Percentiles rank a stretch among this genome's conserved stretches.
Evolutionary conservation across 2,329 filamentous ascomycete species (phyloP).

Genomic region (Beauveria sp.): DNA sequence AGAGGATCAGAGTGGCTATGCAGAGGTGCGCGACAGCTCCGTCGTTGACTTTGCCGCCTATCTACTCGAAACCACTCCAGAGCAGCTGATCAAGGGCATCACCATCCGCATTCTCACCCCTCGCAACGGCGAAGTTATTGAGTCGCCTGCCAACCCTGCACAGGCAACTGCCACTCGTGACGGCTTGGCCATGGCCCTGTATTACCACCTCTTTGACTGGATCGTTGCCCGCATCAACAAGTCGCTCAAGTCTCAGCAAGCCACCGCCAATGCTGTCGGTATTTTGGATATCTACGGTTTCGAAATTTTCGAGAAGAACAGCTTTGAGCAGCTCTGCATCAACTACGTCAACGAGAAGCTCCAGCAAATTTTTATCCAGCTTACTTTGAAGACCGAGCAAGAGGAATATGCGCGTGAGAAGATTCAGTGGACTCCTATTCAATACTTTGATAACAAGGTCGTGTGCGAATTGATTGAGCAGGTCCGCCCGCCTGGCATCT

Average conservation of each 20-base stretch:
- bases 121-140: slow-evolving; percentile 57
- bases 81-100: slow-evolving; percentile 75
- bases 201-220: slow-evolving; percentile 97
- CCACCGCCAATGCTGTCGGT: slow-evolving; percentile 77
- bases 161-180: slow-evolving; percentile 85
- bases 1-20: slow-evolving; percentile 85
- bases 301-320: slow-evolving; percentile 98
- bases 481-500: slow-evolving; percentile 80
- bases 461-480: slow-evolving; percentile 97
- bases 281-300: slow-evolving; percentile 99
- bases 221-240: slow-evolving; percentile 89
- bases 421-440: slow-evolving; percentile 98
- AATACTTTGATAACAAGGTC: slow-evolving; percentile 99
- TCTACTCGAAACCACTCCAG: slow-evolving; percentile 76
- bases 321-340: slow-evolving; percentile 97
- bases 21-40: slow-evolving; percentile 77
- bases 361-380: slow-evolving; percentile 97
- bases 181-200: slow-evolving; percentile 89
- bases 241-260: slow-evolving; percentile 71
- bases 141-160: slow-evolving; percentile 74
- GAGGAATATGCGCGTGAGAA: slow-evolving; percentile 94
- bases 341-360: slow-evolving; percentile 99
- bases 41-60: slow-evolving; percentile 94
- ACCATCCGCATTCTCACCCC: slow-evolving; percentile 79
- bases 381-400: slow-evolving; percentile 93